A percentile compares a stretch with the other conserved stretches of the same genome.
Conservation (phyloP, 208 protist genomes). For the Acanthamoeba healyi region DNA sequence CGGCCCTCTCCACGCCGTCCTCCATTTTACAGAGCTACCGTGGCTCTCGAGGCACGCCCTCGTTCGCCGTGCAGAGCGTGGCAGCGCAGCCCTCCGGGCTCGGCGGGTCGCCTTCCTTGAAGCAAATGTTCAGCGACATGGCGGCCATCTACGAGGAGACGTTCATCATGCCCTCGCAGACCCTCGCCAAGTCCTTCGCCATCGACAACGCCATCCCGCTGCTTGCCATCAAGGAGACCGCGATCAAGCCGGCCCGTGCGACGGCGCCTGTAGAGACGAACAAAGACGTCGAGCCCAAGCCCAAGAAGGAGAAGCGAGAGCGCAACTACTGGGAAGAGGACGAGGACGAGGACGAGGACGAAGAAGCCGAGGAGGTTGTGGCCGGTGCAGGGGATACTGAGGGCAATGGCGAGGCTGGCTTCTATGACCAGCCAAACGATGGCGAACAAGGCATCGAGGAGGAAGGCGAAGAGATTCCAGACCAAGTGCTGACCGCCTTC, state of each 20-base stretch:
- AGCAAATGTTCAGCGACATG: conserved; percentile 66
- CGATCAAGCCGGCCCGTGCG: not conserved
- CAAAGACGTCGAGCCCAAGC: not conserved
- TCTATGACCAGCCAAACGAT: not conserved
- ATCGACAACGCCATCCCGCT: conserved; percentile 22
- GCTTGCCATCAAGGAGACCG: conserved; percentile 14
- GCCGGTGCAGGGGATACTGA: too few species aligned
- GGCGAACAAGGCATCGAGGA: not conserved
- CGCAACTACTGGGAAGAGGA: conserved; percentile 48
- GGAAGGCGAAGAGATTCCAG: not conserved
- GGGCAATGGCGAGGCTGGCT: not conserved
- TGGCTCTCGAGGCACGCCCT: too few species aligned
- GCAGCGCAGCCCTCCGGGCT: not conserved
- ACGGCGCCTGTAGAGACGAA: not conserved
- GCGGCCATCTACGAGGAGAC: conserved; percentile 42
- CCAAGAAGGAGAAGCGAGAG: conserved; percentile 14
- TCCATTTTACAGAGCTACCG: not conserved
- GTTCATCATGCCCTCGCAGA: conserved; percentile 61
- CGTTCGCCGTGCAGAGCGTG: not conserved
- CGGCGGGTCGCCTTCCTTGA: not conserved
- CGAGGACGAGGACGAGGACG: not conserved
- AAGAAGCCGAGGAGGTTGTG: not conserved
- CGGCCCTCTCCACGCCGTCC: not conserved
- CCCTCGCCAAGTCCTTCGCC: conserved; percentile 35
- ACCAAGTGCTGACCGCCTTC: conserved; percentile 52